Conservation (phyloP, 2,329 filamentous ascomycete species). For the Microsporum ferrugineum region DNA sequence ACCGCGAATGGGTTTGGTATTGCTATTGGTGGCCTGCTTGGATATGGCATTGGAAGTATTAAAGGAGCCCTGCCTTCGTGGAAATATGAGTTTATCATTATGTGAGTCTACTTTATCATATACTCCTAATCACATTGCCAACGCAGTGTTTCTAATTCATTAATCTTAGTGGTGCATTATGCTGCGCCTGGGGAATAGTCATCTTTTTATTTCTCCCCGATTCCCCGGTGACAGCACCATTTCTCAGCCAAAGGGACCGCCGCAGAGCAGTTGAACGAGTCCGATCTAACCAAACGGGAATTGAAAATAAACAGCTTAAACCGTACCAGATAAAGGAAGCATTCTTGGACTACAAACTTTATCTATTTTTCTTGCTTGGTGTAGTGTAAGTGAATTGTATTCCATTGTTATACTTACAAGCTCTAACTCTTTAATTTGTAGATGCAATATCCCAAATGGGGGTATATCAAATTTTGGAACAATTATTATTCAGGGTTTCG, state of each 20-base stretch:
- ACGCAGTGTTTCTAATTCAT: not conserved
- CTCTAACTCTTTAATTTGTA: not conserved
- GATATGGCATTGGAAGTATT: constrained; percentile 52
- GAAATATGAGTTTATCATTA: constrained; percentile 60
- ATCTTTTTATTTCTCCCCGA: constrained; percentile 49
- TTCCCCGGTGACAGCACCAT: constrained; percentile 44
- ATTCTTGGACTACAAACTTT: constrained; percentile 48
- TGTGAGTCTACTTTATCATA: constrained; percentile 23
- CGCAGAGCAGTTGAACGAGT: constrained; percentile 46
- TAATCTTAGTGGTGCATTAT: constrained; percentile 39
- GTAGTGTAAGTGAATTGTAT: constrained; percentile 24
- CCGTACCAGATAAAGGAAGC: constrained; percentile 46
- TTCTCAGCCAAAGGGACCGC: constrained; percentile 41
- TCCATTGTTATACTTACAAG: not conserved
- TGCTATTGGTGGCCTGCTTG: constrained; percentile 46
- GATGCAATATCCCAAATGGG: constrained; percentile 42
- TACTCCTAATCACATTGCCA: not conserved
- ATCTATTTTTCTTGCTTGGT: constrained; percentile 45
- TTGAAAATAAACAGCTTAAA: constrained; percentile 47
- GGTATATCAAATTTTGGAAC: constrained; percentile 50
- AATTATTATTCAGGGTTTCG: constrained; percentile 48
- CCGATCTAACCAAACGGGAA: constrained; percentile 47
- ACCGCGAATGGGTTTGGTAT: constrained; percentile 49
- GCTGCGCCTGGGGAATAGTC: constrained; percentile 48
- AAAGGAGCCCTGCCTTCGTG: constrained; percentile 47